Base-by-base conservation (phyloP, 139 green algal genomes). In the Closterium sp. region DNA sequence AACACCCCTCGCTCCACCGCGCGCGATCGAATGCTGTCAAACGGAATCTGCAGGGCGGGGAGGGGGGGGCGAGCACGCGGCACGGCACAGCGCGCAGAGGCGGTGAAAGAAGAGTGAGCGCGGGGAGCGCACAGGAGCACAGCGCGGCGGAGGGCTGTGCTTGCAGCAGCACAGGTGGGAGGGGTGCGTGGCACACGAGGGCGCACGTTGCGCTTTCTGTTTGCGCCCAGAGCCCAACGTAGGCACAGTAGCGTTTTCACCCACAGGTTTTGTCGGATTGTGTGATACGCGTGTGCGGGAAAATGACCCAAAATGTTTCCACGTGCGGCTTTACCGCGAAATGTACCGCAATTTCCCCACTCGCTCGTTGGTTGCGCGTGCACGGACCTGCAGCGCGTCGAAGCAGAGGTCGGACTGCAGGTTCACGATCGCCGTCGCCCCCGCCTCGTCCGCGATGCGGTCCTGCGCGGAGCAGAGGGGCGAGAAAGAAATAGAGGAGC, bases 361-460 rank as follows among this genome's bases (percentile, higher is more conserved):
- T n/a, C n/a, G n/a, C n/a, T n/a, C n/a, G n/a, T n/a, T n/a, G n/a
- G n/a, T n/a, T n/a, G n/a, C n/a, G n/a, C n/a, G n/a, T n/a, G n/a
- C 12, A 85, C 83, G 92, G 19, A 97, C 96, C 66, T 96, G 34
- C 89, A 97, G 89, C 7, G 96, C 96, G 23, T 96, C 94, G 91
- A 96, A 93, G 91, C 96, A 97, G 16, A 95, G 28, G 86, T 97
- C 95, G 38, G 92, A 96, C 94, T 97, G 95, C 43, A 97, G 90
- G 89, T 93, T 95, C 8, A 96, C 36, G 86, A 96, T 95, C 4
- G 95, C 95, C 7, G 84, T 94, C 33, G 92, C 87, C 38, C 93
- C 92, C 19, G 91, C 89, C 55, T 95, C 91, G 6, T 95, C 84
- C 34, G 93, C 88, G 30, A 96, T 91, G 31, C 87, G 38, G 85